phyloP scores from a whole-genome alignment of 2,329 filamentous ascomycete genomes.

The Aspergillus sp. region DNA sequence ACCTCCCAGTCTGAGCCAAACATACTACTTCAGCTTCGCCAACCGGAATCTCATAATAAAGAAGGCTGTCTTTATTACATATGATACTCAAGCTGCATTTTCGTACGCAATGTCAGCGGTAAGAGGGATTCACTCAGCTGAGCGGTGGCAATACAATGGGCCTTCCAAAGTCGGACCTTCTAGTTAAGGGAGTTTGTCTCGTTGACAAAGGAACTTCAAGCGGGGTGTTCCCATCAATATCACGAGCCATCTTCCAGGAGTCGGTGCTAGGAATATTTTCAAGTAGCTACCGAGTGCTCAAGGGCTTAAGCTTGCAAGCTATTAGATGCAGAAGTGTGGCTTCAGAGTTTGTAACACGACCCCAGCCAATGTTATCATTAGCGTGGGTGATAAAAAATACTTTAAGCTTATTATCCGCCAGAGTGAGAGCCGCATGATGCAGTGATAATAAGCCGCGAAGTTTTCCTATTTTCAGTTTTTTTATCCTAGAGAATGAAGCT shows the following conservation, averaged over 20 bases:
- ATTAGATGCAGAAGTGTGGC: constrained; percentile 30
- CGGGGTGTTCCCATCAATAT: neutral
- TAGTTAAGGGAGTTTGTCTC: too few species aligned
- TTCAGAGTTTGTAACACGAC: constrained; percentile 18
- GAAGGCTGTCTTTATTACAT: too few species aligned
- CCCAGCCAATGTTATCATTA: constrained; percentile 14
- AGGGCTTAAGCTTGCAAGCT: constrained; percentile 23
- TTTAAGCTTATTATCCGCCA: constrained; percentile 16
- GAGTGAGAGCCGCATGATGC: constrained; percentile 17
- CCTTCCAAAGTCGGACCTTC: too few species aligned
- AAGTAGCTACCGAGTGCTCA: constrained; percentile 30
- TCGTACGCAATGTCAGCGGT: constrained; percentile 2
- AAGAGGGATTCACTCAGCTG: constrained; percentile 1
- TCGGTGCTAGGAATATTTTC: constrained; percentile 16
- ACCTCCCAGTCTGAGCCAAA: too few species aligned
- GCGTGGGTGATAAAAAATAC: constrained; percentile 13
- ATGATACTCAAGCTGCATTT: constrained; percentile 5
- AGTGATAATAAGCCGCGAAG: constrained; percentile 14
- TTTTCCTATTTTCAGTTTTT: constrained; percentile 14
- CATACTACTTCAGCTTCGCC: too few species aligned
- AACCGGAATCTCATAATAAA: too few species aligned
- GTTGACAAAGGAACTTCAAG: neutral
- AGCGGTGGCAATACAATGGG: neutral
- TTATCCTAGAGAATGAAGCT: constrained; percentile 2
- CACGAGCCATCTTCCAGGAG: constrained; percentile 18